Percentiles rank a stretch among this genome's conserved stretches.
These are phyloP conservation scores for Gymnopilus junonius DNA, from an alignment of 768 basidiomycete genomes.

Conservation along the genomic window DNA sequence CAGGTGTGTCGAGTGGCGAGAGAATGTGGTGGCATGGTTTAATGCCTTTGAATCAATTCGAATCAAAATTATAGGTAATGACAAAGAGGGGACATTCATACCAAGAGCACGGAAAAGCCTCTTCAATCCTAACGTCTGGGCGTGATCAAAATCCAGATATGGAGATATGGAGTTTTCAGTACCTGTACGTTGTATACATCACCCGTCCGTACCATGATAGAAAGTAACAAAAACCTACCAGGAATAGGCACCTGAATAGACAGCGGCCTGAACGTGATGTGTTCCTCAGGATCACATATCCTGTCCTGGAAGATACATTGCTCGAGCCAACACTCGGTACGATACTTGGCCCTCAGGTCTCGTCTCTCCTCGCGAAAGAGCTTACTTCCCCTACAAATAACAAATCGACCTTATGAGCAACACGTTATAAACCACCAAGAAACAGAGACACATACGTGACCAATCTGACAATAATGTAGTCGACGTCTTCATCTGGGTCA, in stretches of 20 bases:
- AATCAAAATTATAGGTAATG: neutral
- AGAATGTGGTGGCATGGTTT: constrained; percentile 60
- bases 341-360: constrained; percentile 55
- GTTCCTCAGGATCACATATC: constrained; percentile 69
- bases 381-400: constrained; percentile 63
- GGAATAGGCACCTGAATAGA: constrained; percentile 57
- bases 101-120: constrained; percentile 73
- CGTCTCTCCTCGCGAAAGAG: constrained; percentile 64
- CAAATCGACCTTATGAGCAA: constrained; percentile 7
- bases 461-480: constrained; percentile 73
- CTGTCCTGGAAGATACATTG: constrained; percentile 77
- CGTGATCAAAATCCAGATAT: constrained; percentile 78
- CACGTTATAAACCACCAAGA: neutral
- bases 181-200: constrained; percentile 38
- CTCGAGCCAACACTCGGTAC: constrained; percentile 96
- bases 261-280: constrained; percentile 75
- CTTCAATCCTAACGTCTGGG: constrained; percentile 67
- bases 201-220: constrained; percentile 1
- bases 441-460: constrained; percentile 56
- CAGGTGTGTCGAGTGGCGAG: constrained; percentile 75
- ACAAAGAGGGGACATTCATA: constrained; percentile 31
- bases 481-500: constrained; percentile 53
- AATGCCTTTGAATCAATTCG: constrained; percentile 45
- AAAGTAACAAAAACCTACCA: constrained; percentile 41
- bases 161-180: constrained; percentile 63